Conservation (phyloP, 139 green algal species). For the Chlorella sp. region DNA sequence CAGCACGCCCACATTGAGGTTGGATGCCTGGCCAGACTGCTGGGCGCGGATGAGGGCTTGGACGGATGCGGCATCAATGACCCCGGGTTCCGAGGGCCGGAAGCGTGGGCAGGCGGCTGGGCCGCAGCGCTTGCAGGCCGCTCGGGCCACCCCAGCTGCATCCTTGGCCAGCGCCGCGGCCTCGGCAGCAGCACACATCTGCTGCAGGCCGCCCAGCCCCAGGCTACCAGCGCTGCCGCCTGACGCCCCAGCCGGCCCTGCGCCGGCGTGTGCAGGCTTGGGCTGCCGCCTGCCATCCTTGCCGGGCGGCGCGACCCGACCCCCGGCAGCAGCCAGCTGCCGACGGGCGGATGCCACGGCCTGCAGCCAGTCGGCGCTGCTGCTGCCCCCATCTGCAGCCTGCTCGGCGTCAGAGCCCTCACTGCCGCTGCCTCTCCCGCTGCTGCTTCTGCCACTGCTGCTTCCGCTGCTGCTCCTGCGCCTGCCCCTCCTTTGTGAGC, state of each 20-base stretch:
- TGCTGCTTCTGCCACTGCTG: background rate
- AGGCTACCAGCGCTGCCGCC: background rate
- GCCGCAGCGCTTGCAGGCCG: conserved; percentile 30
- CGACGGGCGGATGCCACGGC: background rate
- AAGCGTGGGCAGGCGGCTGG: background rate
- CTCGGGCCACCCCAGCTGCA: background rate
- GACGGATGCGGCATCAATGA: background rate
- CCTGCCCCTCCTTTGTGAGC: background rate
- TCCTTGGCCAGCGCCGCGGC: background rate
- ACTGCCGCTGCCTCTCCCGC: no score
- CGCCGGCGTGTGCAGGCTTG: background rate
- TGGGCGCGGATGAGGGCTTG: background rate
- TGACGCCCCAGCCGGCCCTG: background rate
- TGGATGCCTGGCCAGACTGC: background rate
- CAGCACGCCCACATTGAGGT: background rate
- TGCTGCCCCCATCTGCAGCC: background rate
- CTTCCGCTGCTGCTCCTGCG: background rate
- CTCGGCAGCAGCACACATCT: conserved; percentile 4
- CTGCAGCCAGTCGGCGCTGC: background rate
- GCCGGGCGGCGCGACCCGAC: background rate
- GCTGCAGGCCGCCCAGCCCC: background rate
- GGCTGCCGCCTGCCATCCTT: background rate
- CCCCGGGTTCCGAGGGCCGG: background rate
- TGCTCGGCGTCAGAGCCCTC: background rate
- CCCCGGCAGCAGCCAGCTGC: background rate